Conservation (phyloP, 2,329 filamentous ascomycete species). For the Pseudogymnoascus sp. region DNA sequence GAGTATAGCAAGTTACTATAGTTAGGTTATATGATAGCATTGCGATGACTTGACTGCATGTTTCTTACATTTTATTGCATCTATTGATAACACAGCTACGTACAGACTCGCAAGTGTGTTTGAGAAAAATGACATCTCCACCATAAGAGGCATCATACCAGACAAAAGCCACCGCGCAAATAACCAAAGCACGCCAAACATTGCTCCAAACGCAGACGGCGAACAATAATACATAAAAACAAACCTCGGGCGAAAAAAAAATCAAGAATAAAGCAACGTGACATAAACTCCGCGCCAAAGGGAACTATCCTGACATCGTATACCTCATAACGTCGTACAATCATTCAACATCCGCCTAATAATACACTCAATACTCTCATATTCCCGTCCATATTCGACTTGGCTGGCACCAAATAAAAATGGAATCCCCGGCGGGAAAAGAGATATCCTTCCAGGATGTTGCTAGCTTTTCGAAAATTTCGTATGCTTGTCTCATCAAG, state of each 20-base stretch:
- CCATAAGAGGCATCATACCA: not conserved
- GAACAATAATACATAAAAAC: not conserved
- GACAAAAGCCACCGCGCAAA: not conserved
- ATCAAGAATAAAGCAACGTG: not conserved
- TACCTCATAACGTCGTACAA: not conserved
- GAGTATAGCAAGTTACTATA: not conserved
- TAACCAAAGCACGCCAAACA: not conserved
- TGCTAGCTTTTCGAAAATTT: not conserved
- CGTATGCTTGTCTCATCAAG: not conserved
- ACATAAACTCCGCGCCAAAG: not conserved
- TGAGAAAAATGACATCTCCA: not conserved
- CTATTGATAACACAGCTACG: not conserved
- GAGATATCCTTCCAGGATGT: not conserved
- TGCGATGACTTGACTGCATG: not conserved
- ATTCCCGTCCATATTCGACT: not conserved
- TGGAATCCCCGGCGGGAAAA: not conserved
- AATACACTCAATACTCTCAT: not conserved
- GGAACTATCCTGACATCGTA: not conserved
- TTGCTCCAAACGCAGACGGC: not conserved
- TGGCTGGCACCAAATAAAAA: not conserved
- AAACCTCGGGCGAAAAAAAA: not conserved
- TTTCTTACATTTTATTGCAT: not conserved
- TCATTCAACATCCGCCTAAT: not conserved
- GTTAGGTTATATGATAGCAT: not conserved
- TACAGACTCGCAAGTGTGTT: not conserved